Evolutionary conservation across 169 alveolate genomes (phyloP).

Genomic region (Plasmodium adleri): DNA sequence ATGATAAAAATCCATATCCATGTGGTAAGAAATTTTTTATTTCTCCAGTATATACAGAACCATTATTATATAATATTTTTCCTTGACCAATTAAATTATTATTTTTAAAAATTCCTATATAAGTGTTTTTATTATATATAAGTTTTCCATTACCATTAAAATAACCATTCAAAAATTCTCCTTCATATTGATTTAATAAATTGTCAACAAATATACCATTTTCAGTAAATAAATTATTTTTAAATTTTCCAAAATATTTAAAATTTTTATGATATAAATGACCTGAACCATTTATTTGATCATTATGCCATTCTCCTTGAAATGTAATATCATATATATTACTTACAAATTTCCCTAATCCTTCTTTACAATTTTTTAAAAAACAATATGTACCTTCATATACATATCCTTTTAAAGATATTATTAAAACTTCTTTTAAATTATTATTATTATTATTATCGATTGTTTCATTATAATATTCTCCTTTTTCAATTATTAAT

Average conservation of each 20-base stretch:
- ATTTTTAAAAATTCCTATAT: slow-evolving; percentile 70
- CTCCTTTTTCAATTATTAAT: slow-evolving; percentile 64
- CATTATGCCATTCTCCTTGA: slow-evolving; percentile 75
- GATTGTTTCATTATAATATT: background rate
- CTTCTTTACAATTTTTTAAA: slow-evolving; percentile 67
- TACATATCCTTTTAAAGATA: slow-evolving; percentile 72
- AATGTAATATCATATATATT: slow-evolving; percentile 47
- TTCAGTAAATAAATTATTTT: slow-evolving; percentile 59
- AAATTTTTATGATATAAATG: slow-evolving; percentile 56
- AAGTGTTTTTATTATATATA: slow-evolving; percentile 60
- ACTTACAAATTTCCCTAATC: slow-evolving; percentile 60
- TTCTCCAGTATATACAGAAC: slow-evolving; percentile 65
- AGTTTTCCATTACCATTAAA: slow-evolving; percentile 77
- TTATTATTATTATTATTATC: slow-evolving; percentile 23
- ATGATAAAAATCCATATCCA: slow-evolving; percentile 76
- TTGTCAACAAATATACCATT: slow-evolving; percentile 64
- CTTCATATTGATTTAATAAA: slow-evolving; percentile 73
- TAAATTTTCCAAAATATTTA: slow-evolving; percentile 72
- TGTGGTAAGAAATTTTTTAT: slow-evolving; percentile 63
- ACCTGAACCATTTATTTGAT: slow-evolving; percentile 74
- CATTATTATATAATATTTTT: slow-evolving; percentile 63
- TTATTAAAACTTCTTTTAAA: slow-evolving; percentile 44
- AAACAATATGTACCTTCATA: slow-evolving; percentile 63
- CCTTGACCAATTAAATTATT: slow-evolving; percentile 72
- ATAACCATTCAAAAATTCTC: slow-evolving; percentile 65